Evolutionary conservation across 1,139 yeast genomes (phyloP), one percentile per base, ranked within the genome.

Genomic region (Geotrichum candidum): DNA sequence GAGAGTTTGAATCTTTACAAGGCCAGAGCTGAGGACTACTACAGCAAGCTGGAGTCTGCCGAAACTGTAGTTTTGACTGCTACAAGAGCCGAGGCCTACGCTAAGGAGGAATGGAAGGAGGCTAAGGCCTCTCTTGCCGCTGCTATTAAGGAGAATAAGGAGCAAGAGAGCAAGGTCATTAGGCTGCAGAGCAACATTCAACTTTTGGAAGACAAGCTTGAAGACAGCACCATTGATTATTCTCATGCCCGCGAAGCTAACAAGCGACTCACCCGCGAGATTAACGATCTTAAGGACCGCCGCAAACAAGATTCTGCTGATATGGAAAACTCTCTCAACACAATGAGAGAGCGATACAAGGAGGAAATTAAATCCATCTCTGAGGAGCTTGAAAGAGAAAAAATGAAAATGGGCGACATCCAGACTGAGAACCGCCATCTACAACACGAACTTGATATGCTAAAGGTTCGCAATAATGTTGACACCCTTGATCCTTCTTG

Each of bases 1-100:
- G 80, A 82, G 56, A 79, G 83, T 51, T 76, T 87, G 54, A 84
- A 82, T 35, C 76, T 88, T 50, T 90, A 88, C 73, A 87, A 85
- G 70, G 76, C 78, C 51, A 81, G 96, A 63, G 85, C 96, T 18
- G 94, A 89, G 56, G 90, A 87, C 66, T 88, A 90, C 69, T 84
- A 82, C 68, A 79, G 81, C 64, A 88, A 89, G 68, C 77, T 92
- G 48, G 96, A 90, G 69, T 81, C 84, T 63, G 94, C 96, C 0
- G 97, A 92, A 70, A 80, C 87, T 57, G 88, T 90, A 1, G 84
- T 88, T 1, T 77, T 81, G 56, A 81, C 84, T 57, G 84, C 90
- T 2, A 72, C 77, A 54, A 79, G 89, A 66, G 84, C 87, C 22
- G 94, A 87, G 70, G 81, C 80, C 58, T 74, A 78, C 59, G 81